Conservation (phyloP, 108 stramenopile genomes). For the Cyclotella kingstonii region DNA sequence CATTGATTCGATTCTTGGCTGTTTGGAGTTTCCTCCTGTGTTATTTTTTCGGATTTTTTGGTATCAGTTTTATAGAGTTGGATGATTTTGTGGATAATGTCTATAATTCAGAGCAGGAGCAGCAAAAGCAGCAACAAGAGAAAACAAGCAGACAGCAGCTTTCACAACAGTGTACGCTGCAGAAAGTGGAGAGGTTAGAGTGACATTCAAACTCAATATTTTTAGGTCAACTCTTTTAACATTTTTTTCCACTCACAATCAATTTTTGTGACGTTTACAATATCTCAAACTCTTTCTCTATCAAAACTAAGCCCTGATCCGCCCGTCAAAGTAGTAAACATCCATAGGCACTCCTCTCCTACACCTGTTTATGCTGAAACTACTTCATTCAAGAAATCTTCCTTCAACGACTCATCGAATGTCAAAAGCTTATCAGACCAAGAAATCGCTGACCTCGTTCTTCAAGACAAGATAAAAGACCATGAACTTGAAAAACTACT, state of each 20-base stretch:
- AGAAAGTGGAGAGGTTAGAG: slow-evolving; percentile 21
- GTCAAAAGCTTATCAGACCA: slow-evolving; percentile 58
- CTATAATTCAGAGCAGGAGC: slow-evolving; percentile 29
- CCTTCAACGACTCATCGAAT: slow-evolving; percentile 23
- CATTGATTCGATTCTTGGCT: slow-evolving; percentile 63
- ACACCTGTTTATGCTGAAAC: slow-evolving; percentile 80
- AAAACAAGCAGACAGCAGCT: too few relatives aligned
- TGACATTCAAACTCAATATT: slow-evolving; percentile 1
- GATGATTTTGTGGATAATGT: slow-evolving; percentile 41
- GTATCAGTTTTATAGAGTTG: slow-evolving; percentile 84
- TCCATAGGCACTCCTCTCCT: slow-evolving; percentile 65
- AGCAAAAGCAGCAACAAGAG: too few relatives aligned
- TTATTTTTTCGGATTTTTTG: slow-evolving; percentile 98
- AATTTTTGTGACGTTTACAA: slow-evolving; percentile 3
- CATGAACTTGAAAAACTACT: slow-evolving; percentile 94
- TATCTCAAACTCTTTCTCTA: slow-evolving; percentile 5
- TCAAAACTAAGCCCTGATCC: slow-evolving; percentile 5
- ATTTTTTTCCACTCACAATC: background rate
- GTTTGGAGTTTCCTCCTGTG: slow-evolving; percentile 78
- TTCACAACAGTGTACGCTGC: too few relatives aligned
- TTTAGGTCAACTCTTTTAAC: background rate
- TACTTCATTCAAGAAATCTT: slow-evolving; percentile 44
- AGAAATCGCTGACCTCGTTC: slow-evolving; percentile 76
- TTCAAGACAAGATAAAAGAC: slow-evolving; percentile 84
- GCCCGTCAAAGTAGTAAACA: slow-evolving; percentile 42